phyloP scores from a whole-genome alignment of 2,329 filamentous ascomycete species.

The Hymenoscyphus infarciens region DNA sequence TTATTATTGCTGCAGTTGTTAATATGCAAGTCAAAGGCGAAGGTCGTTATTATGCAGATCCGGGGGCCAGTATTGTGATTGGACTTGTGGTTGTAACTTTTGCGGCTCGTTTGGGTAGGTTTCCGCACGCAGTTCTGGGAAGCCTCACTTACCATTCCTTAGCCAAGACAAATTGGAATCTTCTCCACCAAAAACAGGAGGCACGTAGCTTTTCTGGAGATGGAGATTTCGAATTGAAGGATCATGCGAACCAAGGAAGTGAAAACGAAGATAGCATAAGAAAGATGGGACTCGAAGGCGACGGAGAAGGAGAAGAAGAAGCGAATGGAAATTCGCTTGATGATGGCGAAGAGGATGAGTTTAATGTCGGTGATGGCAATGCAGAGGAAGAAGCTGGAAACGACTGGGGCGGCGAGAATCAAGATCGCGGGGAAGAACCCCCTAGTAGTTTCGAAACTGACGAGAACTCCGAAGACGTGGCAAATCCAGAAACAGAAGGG shows the following conservation, averaged over 20 bases:
- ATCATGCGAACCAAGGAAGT: not conserved
- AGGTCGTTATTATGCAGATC: conserved; percentile 67
- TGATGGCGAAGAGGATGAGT: no score
- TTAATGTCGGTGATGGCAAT: not conserved
- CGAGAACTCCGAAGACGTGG: not conserved
- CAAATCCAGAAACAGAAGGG: not conserved
- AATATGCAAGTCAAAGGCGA: conserved; percentile 62
- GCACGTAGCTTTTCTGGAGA: not conserved
- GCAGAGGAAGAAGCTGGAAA: not conserved
- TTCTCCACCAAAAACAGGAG: not conserved
- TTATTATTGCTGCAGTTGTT: conserved; percentile 65
- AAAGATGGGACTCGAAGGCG: not conserved
- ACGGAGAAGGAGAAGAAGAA: not conserved
- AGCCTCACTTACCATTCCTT: not conserved
- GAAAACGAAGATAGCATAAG: not conserved
- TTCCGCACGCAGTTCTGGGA: not conserved
- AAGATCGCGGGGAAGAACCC: not conserved
- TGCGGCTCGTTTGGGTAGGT: conserved; percentile 50
- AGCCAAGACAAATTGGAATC: not conserved
- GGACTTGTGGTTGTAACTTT: conserved; percentile 68
- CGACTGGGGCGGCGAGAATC: not conserved
- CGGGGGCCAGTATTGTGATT: conserved; percentile 65
- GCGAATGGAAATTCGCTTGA: no score
- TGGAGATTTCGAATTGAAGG: not conserved
- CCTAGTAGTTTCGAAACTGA: not conserved